Evolutionary conservation across 2,329 filamentous ascomycete species (phyloP).

Genomic region (Aureobasidium sp.): DNA sequence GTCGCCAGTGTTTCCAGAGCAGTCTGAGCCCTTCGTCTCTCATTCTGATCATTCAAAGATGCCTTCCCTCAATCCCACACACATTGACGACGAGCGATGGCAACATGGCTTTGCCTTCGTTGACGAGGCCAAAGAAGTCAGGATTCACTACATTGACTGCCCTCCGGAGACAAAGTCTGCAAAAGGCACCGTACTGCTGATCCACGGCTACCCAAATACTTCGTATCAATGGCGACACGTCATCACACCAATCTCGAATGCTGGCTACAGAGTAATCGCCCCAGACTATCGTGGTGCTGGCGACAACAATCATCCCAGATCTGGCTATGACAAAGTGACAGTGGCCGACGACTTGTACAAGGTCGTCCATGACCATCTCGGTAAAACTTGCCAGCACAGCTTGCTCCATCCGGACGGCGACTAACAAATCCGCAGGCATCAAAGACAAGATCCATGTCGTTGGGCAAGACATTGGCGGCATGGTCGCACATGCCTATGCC

Average conservation of each 20-base stretch:
- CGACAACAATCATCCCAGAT: slow-evolving; percentile 30
- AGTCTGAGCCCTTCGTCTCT: background rate
- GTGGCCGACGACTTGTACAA: slow-evolving; percentile 37
- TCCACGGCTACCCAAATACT: slow-evolving; percentile 44
- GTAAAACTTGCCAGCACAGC: slow-evolving; percentile 20
- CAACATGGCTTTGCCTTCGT: slow-evolving; percentile 6
- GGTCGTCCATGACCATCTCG: slow-evolving; percentile 26
- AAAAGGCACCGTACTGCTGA: slow-evolving; percentile 37
- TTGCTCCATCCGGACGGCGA: background rate
- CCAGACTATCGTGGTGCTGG: slow-evolving; percentile 37
- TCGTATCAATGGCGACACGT: slow-evolving; percentile 40
- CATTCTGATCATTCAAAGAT: background rate
- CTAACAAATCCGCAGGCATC: background rate
- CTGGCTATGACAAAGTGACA: slow-evolving; percentile 36
- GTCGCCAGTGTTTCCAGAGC: background rate
- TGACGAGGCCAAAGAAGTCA: slow-evolving; percentile 16
- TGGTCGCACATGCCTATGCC: slow-evolving; percentile 40
- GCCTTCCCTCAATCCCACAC: slow-evolving; percentile 4
- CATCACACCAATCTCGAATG: slow-evolving; percentile 31
- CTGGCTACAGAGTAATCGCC: slow-evolving; percentile 34
- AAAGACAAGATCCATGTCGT: slow-evolving; percentile 38
- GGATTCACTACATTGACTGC: slow-evolving; percentile 22
- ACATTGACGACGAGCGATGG: slow-evolving; percentile 5
- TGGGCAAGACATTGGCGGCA: slow-evolving; percentile 44
- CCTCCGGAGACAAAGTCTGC: background rate